Conservation (phyloP, 257 asterid species). For the Nicotiana tomentosiformis region DNA sequence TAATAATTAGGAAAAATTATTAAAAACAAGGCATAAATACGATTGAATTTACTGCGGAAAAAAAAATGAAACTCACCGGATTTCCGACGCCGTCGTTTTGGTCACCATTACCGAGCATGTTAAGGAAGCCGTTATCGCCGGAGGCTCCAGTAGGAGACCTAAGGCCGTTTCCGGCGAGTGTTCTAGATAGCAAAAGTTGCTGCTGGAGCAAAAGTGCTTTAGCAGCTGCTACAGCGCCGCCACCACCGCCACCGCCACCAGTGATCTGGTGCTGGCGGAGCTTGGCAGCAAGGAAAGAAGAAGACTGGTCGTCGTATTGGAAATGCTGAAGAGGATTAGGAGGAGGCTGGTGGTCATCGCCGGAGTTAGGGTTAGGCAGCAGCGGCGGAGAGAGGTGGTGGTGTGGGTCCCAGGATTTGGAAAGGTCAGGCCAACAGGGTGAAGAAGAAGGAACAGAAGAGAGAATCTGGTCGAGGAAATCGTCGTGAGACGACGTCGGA, state of each 20-base stretch:
- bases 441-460: constrained; percentile 54
- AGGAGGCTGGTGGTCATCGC: constrained; percentile 22
- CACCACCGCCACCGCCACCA: constrained; percentile 15
- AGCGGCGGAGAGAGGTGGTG: constrained; percentile 32
- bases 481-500: constrained; percentile 55
- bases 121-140: constrained; percentile 27
- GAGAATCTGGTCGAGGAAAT: constrained; percentile 73
- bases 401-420: constrained; percentile 11
- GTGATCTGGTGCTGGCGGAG: constrained; percentile 66
- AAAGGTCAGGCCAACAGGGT: constrained; percentile 18
- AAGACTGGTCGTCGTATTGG: constrained; percentile 40
- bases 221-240: constrained; percentile 19
- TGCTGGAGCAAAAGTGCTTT: constrained; percentile 71
- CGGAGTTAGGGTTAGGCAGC: constrained; percentile 8
- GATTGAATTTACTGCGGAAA: not conserved
- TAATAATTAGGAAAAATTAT: not conserved
- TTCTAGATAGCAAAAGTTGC: constrained; percentile 57
- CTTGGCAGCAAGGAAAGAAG: constrained; percentile 48
- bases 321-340: constrained; percentile 12
- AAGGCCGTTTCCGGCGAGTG: constrained; percentile 38
- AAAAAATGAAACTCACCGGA: constrained; percentile 29
- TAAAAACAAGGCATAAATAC: not conserved
- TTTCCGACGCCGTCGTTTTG: constrained; percentile 41
- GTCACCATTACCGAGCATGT: constrained; percentile 37
- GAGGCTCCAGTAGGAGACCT: constrained; percentile 32